Conservation (phyloP, 1,139 yeast species). For the Suhomyces bokatorum region DNA sequence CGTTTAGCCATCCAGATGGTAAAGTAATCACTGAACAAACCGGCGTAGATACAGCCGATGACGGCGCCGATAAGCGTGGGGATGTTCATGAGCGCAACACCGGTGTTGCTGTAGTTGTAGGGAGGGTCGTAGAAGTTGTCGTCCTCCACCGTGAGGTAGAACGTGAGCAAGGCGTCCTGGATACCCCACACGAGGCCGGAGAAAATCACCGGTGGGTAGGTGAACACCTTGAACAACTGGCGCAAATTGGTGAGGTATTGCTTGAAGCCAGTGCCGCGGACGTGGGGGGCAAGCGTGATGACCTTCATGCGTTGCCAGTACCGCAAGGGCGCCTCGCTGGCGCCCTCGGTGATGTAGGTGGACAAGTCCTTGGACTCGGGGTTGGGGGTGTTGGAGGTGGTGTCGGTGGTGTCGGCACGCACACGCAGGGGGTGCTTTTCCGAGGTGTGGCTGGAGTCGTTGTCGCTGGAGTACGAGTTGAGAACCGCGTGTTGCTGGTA, state of each 20-base stretch:
- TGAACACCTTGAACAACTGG: conserved; percentile 30
- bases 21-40: conserved; percentile 38
- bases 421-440: not conserved
- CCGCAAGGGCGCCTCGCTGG: conserved; percentile 24
- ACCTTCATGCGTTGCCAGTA: conserved; percentile 26
- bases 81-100: conserved; percentile 40
- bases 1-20: conserved; percentile 41
- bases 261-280: conserved; percentile 24
- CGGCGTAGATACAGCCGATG: conserved; percentile 43
- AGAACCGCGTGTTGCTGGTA: conserved; percentile 9
- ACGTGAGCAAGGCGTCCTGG: conserved; percentile 40
- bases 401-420: not conserved
- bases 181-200: conserved; percentile 42
- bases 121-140: conserved; percentile 34
- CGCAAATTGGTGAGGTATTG: conserved; percentile 30
- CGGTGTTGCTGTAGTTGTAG: conserved; percentile 29
- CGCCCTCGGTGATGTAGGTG: conserved; percentile 17
- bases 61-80: conserved; percentile 41
- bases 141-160: conserved; percentile 42
- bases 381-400: not conserved
- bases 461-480: conserved; percentile 1
- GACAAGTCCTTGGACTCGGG: conserved; percentile 2
- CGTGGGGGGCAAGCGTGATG: conserved; percentile 26
- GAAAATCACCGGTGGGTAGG: conserved; percentile 37
- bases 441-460: conserved; percentile 1